Conservation (phyloP, 169 alveolate genomes). For the Plasmodium reichenowi region DNA sequence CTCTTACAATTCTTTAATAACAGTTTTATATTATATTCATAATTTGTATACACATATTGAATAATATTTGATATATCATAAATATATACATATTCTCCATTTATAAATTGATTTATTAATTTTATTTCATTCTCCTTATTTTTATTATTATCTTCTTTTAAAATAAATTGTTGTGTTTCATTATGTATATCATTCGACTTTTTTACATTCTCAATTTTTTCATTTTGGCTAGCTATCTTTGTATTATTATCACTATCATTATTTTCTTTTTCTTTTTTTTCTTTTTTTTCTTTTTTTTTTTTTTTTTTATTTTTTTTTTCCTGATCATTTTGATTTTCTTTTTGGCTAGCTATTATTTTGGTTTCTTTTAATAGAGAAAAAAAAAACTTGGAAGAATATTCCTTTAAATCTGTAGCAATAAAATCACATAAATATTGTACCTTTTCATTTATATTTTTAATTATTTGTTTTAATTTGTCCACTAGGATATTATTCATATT, state of each 20-base stretch:
- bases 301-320: neutral
- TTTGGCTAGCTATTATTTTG: constrained; percentile 13
- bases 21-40: constrained; percentile 25
- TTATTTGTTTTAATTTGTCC: constrained; percentile 1
- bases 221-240: neutral
- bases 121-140: constrained; percentile 24
- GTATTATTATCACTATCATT: neutral
- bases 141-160: neutral
- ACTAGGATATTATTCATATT: neutral
- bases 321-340: neutral
- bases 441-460: constrained; percentile 2
- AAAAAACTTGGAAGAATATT: constrained; percentile 2
- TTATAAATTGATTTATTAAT: constrained; percentile 21
- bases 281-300: neutral
- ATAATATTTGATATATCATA: constrained; percentile 5
- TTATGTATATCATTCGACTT: neutral
- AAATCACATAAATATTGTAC: neutral
- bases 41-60: constrained; percentile 5
- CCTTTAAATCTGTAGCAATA: constrained; percentile 3
- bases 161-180: neutral
- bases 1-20: neutral
- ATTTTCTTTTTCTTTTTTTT: constrained; percentile 1
- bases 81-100: constrained; percentile 10
- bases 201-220: neutral
- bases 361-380: constrained; percentile 34